phyloP scores from a whole-genome alignment of 2,329 filamentous ascomycete genomes.

The Cercospora nicotianae region DNA sequence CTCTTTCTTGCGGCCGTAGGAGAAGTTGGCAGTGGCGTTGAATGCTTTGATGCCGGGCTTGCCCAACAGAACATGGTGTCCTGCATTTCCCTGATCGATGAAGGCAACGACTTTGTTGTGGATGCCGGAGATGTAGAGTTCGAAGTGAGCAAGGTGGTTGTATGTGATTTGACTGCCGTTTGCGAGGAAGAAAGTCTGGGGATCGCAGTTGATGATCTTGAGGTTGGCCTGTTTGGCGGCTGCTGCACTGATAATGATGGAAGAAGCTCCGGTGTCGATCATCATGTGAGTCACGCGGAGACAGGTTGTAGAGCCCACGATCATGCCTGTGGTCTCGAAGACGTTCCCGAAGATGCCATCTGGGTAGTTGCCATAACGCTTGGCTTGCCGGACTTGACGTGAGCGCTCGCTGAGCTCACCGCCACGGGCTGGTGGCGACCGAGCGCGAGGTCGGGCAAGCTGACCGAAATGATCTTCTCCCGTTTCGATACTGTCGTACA shows the following conservation, averaged over 20 bases:
- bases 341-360: background rate
- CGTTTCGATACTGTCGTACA: too few relatives aligned
- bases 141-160: constrained; percentile 2
- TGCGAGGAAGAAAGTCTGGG: background rate
- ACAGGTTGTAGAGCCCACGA: background rate
- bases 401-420: constrained; percentile 1
- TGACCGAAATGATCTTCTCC: too few relatives aligned
- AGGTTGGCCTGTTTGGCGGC: constrained; percentile 3
- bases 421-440: background rate
- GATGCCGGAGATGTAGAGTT: constrained; percentile 18
- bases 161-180: background rate
- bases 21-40: constrained; percentile 4
- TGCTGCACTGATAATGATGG: constrained; percentile 10
- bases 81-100: constrained; percentile 2
- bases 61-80: constrained; percentile 8
- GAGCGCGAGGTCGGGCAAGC: too few relatives aligned
- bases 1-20: constrained; percentile 11
- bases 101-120: constrained; percentile 6
- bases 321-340: constrained; percentile 15
- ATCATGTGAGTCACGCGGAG: constrained; percentile 13
- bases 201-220: background rate
- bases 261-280: constrained; percentile 13
- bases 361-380: background rate
- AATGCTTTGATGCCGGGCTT: background rate
- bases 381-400: background rate